phyloP scores from a whole-genome alignment of 106 monocot species.

The Platanthera guangdongensis region DNA sequence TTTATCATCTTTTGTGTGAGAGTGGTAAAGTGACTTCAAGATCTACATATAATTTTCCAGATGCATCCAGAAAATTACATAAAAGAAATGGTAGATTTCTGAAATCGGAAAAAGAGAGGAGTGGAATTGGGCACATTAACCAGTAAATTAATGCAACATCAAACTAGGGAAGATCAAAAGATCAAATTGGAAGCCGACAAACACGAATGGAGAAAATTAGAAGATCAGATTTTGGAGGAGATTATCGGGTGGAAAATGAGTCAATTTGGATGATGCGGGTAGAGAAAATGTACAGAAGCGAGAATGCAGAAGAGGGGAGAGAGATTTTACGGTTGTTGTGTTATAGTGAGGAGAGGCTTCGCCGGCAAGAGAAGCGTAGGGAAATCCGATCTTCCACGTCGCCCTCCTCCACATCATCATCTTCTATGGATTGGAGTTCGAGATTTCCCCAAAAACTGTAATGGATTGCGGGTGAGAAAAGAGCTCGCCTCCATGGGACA shows the following conservation, averaged over 20 bases:
- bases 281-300: not conserved
- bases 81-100: no score
- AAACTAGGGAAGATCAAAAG: not conserved
- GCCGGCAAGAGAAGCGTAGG: conserved; percentile 47
- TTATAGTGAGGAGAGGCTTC: conserved; percentile 6
- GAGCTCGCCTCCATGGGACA: no score
- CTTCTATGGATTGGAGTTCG: no score
- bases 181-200: not conserved
- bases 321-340: conserved; percentile 11
- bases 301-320: not conserved
- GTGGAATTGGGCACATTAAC: not conserved
- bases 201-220: not conserved
- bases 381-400: no score
- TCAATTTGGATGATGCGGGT: not conserved
- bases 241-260: not conserved
- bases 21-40: no score
- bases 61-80: no score
- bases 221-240: not conserved
- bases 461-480: no score
- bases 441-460: no score
- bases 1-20: no score
- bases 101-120: no score
- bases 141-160: not conserved
- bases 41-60: no score
- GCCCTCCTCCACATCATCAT: no score